Evolutionary conservation across 495 filamentous ascomycete genomes (phyloP).

Genomic region (Paragyromitra xinjiangensis): DNA sequence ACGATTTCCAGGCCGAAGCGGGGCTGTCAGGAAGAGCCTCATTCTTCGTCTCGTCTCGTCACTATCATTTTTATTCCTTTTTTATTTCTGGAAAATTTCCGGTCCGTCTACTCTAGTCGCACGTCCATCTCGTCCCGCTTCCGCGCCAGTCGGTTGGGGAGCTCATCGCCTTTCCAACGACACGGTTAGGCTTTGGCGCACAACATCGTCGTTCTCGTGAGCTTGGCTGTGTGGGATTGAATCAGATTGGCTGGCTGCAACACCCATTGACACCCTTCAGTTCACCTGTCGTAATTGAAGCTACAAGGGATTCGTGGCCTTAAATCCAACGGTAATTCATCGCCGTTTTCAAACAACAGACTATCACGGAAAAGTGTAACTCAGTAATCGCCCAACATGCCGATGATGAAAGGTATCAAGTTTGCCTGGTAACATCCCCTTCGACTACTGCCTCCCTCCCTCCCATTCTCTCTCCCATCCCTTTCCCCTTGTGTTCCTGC

Average conservation of each 20-base stretch:
- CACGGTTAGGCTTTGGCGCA: slow-evolving; percentile 5
- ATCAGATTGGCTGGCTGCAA: slow-evolving; percentile 32
- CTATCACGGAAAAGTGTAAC: slow-evolving; percentile 31
- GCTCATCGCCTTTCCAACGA: slow-evolving; percentile 18
- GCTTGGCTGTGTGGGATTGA: slow-evolving; percentile 29
- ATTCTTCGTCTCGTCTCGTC: not conserved
- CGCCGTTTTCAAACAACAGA: slow-evolving; percentile 11
- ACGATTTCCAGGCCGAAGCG: slow-evolving; percentile 11
- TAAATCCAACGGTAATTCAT: slow-evolving; percentile 39
- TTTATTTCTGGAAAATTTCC: slow-evolving; percentile 4
- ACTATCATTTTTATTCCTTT: not conserved
- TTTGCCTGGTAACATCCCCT: slow-evolving; percentile 52
- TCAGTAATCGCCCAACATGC: slow-evolving; percentile 46
- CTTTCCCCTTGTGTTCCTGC: not conserved
- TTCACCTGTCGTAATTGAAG: not conserved
- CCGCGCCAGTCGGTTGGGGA: slow-evolving; percentile 20
- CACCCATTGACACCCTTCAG: slow-evolving; percentile 12
- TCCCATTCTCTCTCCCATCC: not conserved
- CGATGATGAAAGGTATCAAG: slow-evolving; percentile 53
- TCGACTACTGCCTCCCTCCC: not conserved
- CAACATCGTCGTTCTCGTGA: slow-evolving; percentile 31
- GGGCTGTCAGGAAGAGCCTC: slow-evolving; percentile 46
- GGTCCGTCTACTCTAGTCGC: slow-evolving; percentile 17
- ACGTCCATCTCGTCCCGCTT: slow-evolving; percentile 28
- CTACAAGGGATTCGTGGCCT: slow-evolving; percentile 33